phyloP scores from a whole-genome alignment of 2,329 filamentous ascomycete genomes.

The Polychaeton citri region DNA sequence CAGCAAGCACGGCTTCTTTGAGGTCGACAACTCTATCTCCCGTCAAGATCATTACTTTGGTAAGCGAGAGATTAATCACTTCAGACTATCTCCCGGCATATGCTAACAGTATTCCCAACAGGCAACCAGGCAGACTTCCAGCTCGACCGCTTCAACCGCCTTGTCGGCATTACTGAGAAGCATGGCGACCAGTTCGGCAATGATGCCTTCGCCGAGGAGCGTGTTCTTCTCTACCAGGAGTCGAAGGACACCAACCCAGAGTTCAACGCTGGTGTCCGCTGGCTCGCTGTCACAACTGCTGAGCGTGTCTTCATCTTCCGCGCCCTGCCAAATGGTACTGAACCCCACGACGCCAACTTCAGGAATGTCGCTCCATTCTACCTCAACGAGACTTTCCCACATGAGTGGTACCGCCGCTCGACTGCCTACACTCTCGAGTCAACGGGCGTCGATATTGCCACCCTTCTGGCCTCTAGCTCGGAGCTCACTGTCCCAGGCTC shows the following conservation, averaged over 20 bases:
- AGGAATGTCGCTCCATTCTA: conserved; percentile 17
- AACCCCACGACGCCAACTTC: conserved; percentile 6
- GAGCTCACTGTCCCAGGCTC: conserved; percentile 11
- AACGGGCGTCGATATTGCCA: conserved; percentile 10
- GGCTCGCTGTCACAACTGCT: conserved; percentile 14
- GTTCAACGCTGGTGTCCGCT: conserved; percentile 13
- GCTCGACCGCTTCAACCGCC: conserved; percentile 10
- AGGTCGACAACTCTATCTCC: conserved; percentile 16
- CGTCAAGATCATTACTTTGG: conserved; percentile 13
- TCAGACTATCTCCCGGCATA: neutral
- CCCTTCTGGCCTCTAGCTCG: conserved; percentile 7
- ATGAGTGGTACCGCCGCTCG: conserved; percentile 11
- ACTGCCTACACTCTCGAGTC: conserved; percentile 10
- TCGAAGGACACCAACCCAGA: conserved; percentile 15
- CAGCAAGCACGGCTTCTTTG: conserved; percentile 15
- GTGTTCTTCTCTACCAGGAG: conserved; percentile 13
- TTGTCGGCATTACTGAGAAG: conserved; percentile 10
- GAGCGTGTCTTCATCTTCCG: conserved; percentile 18
- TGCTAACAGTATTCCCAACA: neutral
- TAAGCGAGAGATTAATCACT: no score
- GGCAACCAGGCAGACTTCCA: conserved; percentile 16
- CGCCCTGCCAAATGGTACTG: conserved; percentile 15
- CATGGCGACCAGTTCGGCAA: conserved; percentile 13
- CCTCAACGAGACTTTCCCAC: conserved; percentile 18
- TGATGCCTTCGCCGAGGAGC: conserved; percentile 10